These are phyloP conservation scores for Saccharomyces hybrid DNA, from an alignment of 1,139 yeast genomes.

Conservation along the genomic window DNA sequence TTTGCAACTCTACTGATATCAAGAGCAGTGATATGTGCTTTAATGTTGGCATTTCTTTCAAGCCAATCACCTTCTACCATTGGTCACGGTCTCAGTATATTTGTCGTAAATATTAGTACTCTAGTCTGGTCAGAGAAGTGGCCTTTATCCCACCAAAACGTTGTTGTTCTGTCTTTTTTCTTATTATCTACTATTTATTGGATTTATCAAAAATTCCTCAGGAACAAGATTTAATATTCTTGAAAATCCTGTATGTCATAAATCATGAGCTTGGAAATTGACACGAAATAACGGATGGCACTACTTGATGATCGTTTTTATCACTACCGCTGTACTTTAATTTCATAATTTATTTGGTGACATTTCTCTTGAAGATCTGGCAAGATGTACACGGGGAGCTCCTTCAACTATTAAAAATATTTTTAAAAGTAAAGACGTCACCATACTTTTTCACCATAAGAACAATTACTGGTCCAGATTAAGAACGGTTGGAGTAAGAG, in stretches of 20 bases:
- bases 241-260: slow-evolving; percentile 86
- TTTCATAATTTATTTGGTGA: slow-evolving; percentile 23
- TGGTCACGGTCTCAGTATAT: slow-evolving; percentile 43
- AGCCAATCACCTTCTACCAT: slow-evolving; percentile 46
- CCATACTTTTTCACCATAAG: no score
- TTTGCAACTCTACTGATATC: slow-evolving; percentile 92
- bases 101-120: slow-evolving; percentile 58
- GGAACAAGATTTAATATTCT: slow-evolving; percentile 60
- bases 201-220: slow-evolving; percentile 79
- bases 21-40: slow-evolving; percentile 82
- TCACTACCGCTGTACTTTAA: slow-evolving; percentile 10
- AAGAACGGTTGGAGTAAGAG: slow-evolving; percentile 23
- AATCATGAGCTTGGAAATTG: slow-evolving; percentile 92
- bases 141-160: slow-evolving; percentile 57
- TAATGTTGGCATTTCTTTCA: slow-evolving; percentile 56
- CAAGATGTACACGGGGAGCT: slow-evolving; percentile 47
- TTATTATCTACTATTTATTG: slow-evolving; percentile 45
- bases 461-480: slow-evolving; percentile 50
- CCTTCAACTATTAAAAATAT: no score
- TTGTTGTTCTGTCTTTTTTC: slow-evolving; percentile 27
- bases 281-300: slow-evolving; percentile 89
- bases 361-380: slow-evolving; percentile 46
- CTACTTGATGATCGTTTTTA: slow-evolving; percentile 30
- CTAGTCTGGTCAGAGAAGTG: slow-evolving; percentile 66
- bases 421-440: no score